Evolutionary conservation across 495 filamentous ascomycete genomes (phyloP), one percentile per base, ranked within the genome.

Genomic region (Neurospora cerealis): DNA sequence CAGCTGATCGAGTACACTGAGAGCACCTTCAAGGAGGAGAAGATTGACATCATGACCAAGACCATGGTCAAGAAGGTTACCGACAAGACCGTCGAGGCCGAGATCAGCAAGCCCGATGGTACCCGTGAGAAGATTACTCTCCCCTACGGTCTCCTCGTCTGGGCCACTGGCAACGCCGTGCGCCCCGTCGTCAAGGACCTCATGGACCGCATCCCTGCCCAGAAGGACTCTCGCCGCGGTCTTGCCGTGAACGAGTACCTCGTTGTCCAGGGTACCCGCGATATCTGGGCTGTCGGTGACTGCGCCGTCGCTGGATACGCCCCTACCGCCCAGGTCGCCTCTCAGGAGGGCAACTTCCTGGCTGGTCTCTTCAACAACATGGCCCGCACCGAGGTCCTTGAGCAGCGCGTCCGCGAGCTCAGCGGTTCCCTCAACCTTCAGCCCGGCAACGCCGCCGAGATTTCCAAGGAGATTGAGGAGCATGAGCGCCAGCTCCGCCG

Each of bases 1-100:
- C 93, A 97, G 81, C 87, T 99, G 76, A 98, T 98, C 83, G 95
- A 99, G 80, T 99, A 98, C 87, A 98, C 96, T 76, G 96, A 98
- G 85, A 93, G 93, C 81, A 97, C 95, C 72, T 97, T 99, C 88
- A 96, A 96, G 84, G 96, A 98, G 86, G 95, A 98, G 85, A 93
- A 93, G 77, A 99, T 99, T 80, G 89, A 91, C 73, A 95, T 99
- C 85, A 91, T 90, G 81, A 96, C 96, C 74, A 99, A 99, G 89
- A 99, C 96, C 69, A 95, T 97, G 91, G 96, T 99, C 80, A 98
- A 98, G 86, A 93, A 92, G 74, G 96, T 99, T 71, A 97, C 93
- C 34, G 93, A 97, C 79, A 97, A 93, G 86, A 91, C 90, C 81
- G 96, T 99, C 79, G 92, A 97, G 84, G 96, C 94, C 76, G 93